phyloP scores from a whole-genome alignment of 768 basidiomycete genomes.

The Tricholoma sp. region DNA sequence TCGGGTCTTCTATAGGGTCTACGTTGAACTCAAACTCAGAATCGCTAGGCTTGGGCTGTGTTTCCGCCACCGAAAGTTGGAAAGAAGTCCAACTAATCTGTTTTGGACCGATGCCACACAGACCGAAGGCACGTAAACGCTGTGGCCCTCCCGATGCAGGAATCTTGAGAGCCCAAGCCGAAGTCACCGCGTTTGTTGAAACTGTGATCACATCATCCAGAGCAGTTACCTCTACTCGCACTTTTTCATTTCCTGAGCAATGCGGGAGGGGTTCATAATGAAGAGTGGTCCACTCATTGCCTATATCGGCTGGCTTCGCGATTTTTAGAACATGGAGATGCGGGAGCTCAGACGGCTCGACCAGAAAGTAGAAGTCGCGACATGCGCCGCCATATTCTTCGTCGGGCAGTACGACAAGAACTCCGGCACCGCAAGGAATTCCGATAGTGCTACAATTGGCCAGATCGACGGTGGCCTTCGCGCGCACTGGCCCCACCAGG shows the following conservation, averaged over 20 bases:
- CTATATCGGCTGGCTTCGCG: not conserved
- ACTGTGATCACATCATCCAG: not conserved
- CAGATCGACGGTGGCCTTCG: not conserved
- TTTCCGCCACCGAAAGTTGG: not conserved
- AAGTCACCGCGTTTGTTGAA: not conserved
- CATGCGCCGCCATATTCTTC: not conserved
- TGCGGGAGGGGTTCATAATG: not conserved
- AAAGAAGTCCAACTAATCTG: not conserved
- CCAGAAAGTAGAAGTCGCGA: not conserved
- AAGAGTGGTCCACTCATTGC: not conserved
- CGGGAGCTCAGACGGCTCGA: not conserved
- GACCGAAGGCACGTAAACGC: not conserved
- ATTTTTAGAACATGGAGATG: not conserved
- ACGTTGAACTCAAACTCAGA: not conserved
- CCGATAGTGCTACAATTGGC: not conserved
- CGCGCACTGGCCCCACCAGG: not conserved
- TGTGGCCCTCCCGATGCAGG: not conserved
- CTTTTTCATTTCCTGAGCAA: not conserved
- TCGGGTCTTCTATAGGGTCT: too few species aligned
- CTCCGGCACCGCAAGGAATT: not conserved
- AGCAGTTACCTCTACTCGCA: not conserved
- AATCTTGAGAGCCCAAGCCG: not conserved
- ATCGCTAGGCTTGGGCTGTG: not conserved
- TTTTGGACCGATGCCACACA: not conserved
- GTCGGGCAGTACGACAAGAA: not conserved